A percentile compares a stretch with the other conserved stretches of the same genome.
Conservation (phyloP, 1,284 basidiomycete genomes). For the Microbotryum violaceum region DNA sequence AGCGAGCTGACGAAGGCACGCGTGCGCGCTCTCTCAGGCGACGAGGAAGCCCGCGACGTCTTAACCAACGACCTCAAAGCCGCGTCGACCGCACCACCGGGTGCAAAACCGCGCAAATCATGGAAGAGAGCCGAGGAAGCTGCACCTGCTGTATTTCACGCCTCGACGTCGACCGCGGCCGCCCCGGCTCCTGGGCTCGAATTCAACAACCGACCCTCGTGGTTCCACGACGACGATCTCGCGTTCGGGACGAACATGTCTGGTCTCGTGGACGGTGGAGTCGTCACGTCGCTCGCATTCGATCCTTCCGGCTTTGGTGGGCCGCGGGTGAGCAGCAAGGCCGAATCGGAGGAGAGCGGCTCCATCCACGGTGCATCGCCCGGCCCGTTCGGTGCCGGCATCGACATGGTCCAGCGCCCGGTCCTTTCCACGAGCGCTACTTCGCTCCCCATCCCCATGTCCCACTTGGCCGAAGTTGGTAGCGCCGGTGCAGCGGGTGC, state of each 20-base stretch:
- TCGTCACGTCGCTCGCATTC: no score
- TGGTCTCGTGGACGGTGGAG: no score
- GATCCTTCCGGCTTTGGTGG: no score
- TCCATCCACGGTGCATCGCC: no score
- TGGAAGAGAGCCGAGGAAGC: constrained; percentile 24
- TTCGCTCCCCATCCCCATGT: no score
- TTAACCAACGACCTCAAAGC: constrained; percentile 34
- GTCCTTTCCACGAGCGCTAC: no score
- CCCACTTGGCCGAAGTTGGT: no score
- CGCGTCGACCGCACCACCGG: constrained; percentile 9
- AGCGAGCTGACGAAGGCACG: not conserved
- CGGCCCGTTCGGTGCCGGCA: no score
- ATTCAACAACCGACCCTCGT: not conserved
- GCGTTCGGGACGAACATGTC: not conserved
- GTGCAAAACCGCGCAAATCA: constrained; percentile 30
- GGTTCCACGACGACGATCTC: not conserved
- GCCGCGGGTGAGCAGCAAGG: no score
- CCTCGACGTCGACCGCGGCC: constrained; percentile 2
- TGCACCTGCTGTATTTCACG: not conserved
- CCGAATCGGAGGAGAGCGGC: no score
- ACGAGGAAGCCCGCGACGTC: constrained; percentile 36
- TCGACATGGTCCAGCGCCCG: no score
- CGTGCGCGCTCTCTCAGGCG: constrained; percentile 9
- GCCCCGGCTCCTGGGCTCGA: not conserved
- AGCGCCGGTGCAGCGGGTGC: no score